Conservation (phyloP, 1,139 yeast genomes). For the Nadsonia commutata region DNA sequence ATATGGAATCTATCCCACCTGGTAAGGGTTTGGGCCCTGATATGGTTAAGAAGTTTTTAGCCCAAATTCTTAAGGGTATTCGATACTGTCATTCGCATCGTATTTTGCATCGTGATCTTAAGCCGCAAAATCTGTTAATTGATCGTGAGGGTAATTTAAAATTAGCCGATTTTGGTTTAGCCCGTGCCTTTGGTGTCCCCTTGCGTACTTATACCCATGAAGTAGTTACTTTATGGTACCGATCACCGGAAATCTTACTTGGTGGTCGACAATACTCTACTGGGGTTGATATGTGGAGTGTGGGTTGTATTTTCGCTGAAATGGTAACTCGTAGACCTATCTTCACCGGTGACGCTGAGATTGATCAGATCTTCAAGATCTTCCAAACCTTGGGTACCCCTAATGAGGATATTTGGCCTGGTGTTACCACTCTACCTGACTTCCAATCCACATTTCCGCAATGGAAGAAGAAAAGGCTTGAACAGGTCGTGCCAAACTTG, state of each 20-base stretch:
- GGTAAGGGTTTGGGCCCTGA: slow-evolving; percentile 82
- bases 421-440: slow-evolving; percentile 84
- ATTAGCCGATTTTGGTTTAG: slow-evolving; percentile 93
- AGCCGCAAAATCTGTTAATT: slow-evolving; percentile 88
- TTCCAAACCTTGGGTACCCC: slow-evolving; percentile 93
- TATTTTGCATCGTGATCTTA: slow-evolving; percentile 87
- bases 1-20: slow-evolving; percentile 91
- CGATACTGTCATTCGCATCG: slow-evolving; percentile 93
- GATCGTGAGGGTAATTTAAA: slow-evolving; percentile 92
- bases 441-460: slow-evolving; percentile 93
- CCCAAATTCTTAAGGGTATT: slow-evolving; percentile 83
- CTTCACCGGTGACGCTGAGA: slow-evolving; percentile 96
- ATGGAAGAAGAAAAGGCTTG: slow-evolving; percentile 67
- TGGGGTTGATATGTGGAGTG: slow-evolving; percentile 98
- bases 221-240: slow-evolving; percentile 94
- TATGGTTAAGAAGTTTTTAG: slow-evolving; percentile 86
- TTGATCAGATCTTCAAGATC: slow-evolving; percentile 91
- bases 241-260: slow-evolving; percentile 88
- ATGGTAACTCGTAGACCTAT: slow-evolving; percentile 94
- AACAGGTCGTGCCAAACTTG: slow-evolving; percentile 61
- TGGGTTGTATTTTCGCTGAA: slow-evolving; percentile 96
- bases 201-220: slow-evolving; percentile 93
- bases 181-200: slow-evolving; percentile 96
- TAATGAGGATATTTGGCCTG: slow-evolving; percentile 90
- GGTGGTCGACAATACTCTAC: slow-evolving; percentile 98